phyloP scores from a whole-genome alignment of 305 asterid genomes.

The Ajuga reptans region DNA sequence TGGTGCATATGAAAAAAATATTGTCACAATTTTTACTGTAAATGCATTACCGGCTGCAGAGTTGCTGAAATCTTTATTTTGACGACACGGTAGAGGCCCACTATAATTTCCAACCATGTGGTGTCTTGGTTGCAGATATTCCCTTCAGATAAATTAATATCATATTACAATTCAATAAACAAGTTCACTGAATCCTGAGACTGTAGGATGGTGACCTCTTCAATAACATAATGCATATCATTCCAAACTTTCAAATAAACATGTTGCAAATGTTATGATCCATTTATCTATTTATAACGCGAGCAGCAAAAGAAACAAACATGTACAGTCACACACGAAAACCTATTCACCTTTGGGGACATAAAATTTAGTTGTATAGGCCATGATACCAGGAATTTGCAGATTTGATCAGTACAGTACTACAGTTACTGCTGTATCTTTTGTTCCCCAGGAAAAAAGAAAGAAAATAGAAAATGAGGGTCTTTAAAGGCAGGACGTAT shows the following conservation, averaged over 20 bases:
- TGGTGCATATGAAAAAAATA: neutral
- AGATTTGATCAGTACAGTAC: conserved; percentile 1
- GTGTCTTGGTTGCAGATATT: conserved; percentile 47
- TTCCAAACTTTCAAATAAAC: neutral
- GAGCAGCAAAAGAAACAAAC: neutral
- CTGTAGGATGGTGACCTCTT: neutral
- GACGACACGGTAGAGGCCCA: conserved; percentile 77
- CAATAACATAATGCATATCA: neutral
- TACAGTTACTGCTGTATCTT: neutral
- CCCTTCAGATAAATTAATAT: conserved; percentile 43
- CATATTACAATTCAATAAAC: neutral
- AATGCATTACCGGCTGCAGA: conserved; percentile 44
- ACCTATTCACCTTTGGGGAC: neutral
- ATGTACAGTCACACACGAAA: neutral
- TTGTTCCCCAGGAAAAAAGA: no score
- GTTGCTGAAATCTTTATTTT: conserved; percentile 51
- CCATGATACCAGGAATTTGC: neutral
- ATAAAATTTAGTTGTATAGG: neutral
- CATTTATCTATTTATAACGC: neutral
- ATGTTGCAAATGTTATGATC: neutral
- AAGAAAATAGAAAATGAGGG: no score
- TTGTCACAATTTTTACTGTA: neutral
- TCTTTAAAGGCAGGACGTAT: neutral
- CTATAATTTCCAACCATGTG: conserved; percentile 57
- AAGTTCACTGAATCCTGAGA: neutral